Evolutionary conservation across 768 basidiomycete species (phyloP), one percentile per base, ranked within the genome.

Genomic region (Atractiella rhizophila): DNA sequence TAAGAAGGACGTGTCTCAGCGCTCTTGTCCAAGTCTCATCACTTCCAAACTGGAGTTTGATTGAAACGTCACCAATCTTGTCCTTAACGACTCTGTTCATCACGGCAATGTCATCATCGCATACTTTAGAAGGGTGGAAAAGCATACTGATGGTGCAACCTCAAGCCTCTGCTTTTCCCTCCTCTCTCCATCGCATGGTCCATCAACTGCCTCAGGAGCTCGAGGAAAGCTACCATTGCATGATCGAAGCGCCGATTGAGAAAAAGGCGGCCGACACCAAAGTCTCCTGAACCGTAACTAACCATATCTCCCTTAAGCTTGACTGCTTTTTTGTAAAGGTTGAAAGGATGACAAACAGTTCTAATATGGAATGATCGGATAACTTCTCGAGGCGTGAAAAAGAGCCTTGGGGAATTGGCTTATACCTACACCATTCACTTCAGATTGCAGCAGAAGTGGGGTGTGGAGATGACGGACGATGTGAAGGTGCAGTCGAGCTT

Each of bases 21-120:
- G 85, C 81, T 44, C 81, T 71, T 19, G 88, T 94, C 88, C 88
- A 98, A 0, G 72, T 66, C 54, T 98, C 88, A 56, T 98, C 88
- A 51, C 82, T 80, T 50, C 76, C 78, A 58, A 91, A 88, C 54
- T 86, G 83, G 4, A 86, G 63, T 59, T 86, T 85, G 48, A 96
- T 77, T 1, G 81, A 85, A 15, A 80, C 76, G 40, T 88, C 85
- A 6, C 85, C 86, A 41, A 98, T 98, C 62, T 76, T 81, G 60
- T 98, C 91, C 59, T 81, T 94, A 30, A 66, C 63, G 40, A 96
- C 73, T 54, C 88, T 91, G 53, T 35, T n/a, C n/a, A n/a, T n/a
- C n/a, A n/a, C n/a, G n/a, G n/a, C n/a, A n/a, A n/a, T n/a, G n/a
- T n/a, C n/a, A n/a, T n/a, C n/a, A n/a, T n/a, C n/a, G n/a, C n/a